These are phyloP conservation scores for Pseudogymnoascus sp. DNA, from an alignment of 2,329 filamentous ascomycete genomes.

Conservation along the genomic window DNA sequence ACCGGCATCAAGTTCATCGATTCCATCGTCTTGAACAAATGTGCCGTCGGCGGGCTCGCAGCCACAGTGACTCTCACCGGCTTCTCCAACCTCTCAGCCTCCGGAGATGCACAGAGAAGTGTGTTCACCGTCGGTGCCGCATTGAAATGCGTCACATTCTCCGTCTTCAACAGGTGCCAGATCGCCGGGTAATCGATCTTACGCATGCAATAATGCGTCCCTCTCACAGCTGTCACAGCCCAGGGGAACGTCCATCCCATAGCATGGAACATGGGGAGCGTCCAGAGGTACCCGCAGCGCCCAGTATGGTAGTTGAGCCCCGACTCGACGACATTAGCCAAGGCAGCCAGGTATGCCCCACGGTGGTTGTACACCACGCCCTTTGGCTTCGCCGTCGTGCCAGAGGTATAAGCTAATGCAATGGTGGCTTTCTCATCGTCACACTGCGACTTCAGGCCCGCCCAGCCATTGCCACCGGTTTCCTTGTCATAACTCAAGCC, in stretches of 20 bases:
- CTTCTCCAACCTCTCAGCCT: constrained; percentile 60
- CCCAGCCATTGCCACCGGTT: constrained; percentile 66
- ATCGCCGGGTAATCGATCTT: constrained; percentile 94
- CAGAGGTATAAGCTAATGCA: constrained; percentile 87
- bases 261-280: constrained; percentile 74
- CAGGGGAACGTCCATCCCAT: constrained; percentile 84
- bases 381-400: constrained; percentile 85
- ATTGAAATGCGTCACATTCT: constrained; percentile 89
- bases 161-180: constrained; percentile 78
- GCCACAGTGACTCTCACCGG: constrained; percentile 85
- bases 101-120: constrained; percentile 69
- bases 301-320: constrained; percentile 64
- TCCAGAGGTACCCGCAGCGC: constrained; percentile 81
- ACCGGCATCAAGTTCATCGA: constrained; percentile 76
- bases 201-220: constrained; percentile 88
- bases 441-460: constrained; percentile 56
- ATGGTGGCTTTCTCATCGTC: constrained; percentile 71
- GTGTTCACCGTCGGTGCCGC: constrained; percentile 96
- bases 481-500: constrained; percentile 63
- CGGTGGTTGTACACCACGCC: constrained; percentile 89
- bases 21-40: constrained; percentile 86
- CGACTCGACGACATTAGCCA: constrained; percentile 83
- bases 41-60: constrained; percentile 78
- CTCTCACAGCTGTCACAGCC: constrained; percentile 84
- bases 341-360: constrained; percentile 72